Evolutionary conservation across 2,329 filamentous ascomycete genomes (phyloP).

Genomic region (Boeremia exigua): DNA sequence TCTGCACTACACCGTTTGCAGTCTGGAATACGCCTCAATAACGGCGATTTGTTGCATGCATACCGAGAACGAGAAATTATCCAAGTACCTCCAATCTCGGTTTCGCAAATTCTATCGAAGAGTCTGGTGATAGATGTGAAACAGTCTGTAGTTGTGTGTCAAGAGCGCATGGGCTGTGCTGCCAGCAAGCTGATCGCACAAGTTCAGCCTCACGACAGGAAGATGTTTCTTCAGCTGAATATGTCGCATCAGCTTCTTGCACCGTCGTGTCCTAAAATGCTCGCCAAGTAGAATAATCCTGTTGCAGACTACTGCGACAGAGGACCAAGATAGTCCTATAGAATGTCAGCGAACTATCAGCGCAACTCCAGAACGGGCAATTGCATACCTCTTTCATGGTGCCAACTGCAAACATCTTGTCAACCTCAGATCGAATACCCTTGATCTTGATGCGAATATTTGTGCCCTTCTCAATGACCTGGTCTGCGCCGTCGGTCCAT

Average conservation of each 20-base stretch:
- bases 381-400: constrained; percentile 80
- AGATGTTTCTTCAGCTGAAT: neutral
- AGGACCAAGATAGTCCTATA: constrained; percentile 50
- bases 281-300: neutral
- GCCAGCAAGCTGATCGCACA: neutral
- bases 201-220: neutral
- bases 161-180: neutral
- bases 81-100: neutral
- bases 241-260: neutral
- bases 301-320: constrained; percentile 34
- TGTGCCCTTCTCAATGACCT: constrained; percentile 90
- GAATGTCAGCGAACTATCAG: constrained; percentile 20
- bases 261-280: neutral
- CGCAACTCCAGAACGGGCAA: neutral
- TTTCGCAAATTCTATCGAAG: neutral
- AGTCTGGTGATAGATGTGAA: neutral
- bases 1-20: neutral
- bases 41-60: neutral
- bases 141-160: no score
- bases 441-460: constrained; percentile 94
- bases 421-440: constrained; percentile 90
- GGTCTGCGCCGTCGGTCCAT: constrained; percentile 93
- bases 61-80: neutral
- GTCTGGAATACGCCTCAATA: constrained; percentile 9
- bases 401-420: constrained; percentile 94